A percentile compares a stretch with the other conserved stretches of the same genome.
Evolutionary conservation across 2,329 filamentous ascomycete genomes (phyloP).

Genomic region (Talaromyces sp.): DNA sequence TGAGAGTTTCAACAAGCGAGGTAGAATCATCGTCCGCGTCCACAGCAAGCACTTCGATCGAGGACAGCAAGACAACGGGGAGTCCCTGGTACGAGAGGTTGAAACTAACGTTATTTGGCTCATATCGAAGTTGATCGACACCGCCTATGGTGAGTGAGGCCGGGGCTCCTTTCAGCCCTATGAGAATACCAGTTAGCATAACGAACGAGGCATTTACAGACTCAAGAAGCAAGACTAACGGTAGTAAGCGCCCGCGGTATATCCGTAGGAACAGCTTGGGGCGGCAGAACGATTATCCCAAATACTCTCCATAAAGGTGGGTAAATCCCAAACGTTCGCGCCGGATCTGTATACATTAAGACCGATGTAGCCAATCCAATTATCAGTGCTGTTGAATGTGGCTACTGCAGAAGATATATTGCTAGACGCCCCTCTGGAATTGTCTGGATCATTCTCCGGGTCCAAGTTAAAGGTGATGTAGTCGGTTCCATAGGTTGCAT

Average conservation of each 20-base stretch:
- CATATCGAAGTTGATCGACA: conserved; percentile 26
- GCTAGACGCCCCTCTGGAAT: not conserved
- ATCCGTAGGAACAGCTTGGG: conserved; percentile 28
- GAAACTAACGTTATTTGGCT: conserved; percentile 23
- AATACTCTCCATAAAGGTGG: not conserved
- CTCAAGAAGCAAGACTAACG: conserved; percentile 15
- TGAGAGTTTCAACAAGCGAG: conserved; percentile 16
- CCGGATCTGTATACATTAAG: not conserved
- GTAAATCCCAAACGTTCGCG: not conserved
- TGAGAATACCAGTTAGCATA: conserved; percentile 2
- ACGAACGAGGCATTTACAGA: not conserved
- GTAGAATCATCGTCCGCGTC: conserved; percentile 17
- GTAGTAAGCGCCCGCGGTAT: conserved; percentile 29
- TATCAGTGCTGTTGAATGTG: not conserved
- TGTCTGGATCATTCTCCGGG: not conserved
- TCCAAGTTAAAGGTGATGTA: not conserved
- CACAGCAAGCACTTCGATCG: conserved; percentile 19
- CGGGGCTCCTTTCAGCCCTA: conserved; percentile 24
- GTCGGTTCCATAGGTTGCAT: not conserved
- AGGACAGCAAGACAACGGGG: conserved; percentile 27
- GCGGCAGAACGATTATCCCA: not conserved
- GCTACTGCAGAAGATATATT: not conserved
- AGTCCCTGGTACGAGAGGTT: conserved; percentile 23
- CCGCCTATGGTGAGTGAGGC: conserved; percentile 29
- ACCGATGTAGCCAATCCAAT: not conserved